Evolutionary conservation across 176 grass and related monocot species (phyloP), one percentile per base, ranked within the genome.

Genomic region (Phoenix roebelenii): DNA sequence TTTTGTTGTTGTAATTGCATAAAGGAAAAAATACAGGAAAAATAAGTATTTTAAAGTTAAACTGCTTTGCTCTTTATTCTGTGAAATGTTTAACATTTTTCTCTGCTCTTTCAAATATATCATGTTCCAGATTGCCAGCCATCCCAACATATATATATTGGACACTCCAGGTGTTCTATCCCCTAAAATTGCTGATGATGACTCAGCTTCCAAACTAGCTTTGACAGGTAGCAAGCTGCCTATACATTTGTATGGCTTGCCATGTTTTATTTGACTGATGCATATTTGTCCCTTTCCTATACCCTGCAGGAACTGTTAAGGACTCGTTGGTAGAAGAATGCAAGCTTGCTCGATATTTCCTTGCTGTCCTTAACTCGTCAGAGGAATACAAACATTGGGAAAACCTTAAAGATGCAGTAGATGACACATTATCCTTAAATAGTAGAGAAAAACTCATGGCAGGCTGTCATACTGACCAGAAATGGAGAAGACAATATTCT

Each of bases 81-180:
- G 5, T 44, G 10, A 9, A 2, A 44, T 44, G 35, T 3, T 10
- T 63, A 65, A 51, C 7, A 50, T 50, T 60, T 48, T 51, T 7
- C 4, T 19, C 64, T 69, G 18, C 22, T 63, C 2, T 39, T 70
- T 60, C 17, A n/a, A 25, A 60, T 17, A 59, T 26, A 3, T 50
- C 16, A 19, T 29, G 15, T 74, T 74, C 48, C 79, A 88, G 89
- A 79, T 95, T 56, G 81, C 74, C 54, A 89, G 78, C 30, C 89
- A 82, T 85, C 85, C 85, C 1, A 95, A 88, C 75, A 85, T 89
- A 64, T 95, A 85, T 59, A 65, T 85, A 61, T 71, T 95, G 73
- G 84, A 85, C 32, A 82, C 81, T 17, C 89, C 81, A 16, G 89
- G 85, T 63, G 49, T 95, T 73, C 68, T 85, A 32, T 76, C 67